Base-by-base conservation (phyloP, 1,284 basidiomycete genomes). In the Cryptococcus maquisensis region DNA sequence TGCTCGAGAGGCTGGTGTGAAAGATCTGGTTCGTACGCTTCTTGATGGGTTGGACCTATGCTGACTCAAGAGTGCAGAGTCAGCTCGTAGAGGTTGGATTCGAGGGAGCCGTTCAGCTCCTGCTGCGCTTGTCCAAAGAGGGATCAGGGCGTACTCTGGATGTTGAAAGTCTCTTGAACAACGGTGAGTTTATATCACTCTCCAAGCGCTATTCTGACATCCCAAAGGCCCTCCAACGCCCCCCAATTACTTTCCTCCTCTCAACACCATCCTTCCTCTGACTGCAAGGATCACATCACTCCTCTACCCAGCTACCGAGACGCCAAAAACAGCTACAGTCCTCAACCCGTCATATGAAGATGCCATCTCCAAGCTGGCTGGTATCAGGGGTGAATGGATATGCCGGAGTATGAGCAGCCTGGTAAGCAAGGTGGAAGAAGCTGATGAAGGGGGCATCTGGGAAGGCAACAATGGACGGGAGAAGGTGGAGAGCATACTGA, bases 61-160 rank as follows among this genome's bases (percentile, higher is more conserved):
- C 51, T 46, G 21, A 47, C n/a, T 2, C 10, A 42, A 5, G 20
- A n/a, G 20, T 7, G 1, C 52, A 72, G 67, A 68, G 62, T 16
- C 59, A 60, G n/a, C 49, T 75, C 8, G 62, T 77, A n/a, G 72
- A 74, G 39, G 56, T 68, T 16, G 71, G 69, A 3, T 68, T 68
- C 39, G 55, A 46, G 13, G 66, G 67, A 13, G 49, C 73, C 48
- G 63, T 61, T 1, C 60, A 67, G 24, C 58, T 75, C 7, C 65
- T 74, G 24, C 43, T 73, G 15, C 61, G 68, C 52, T 50, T 70
- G 9, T 57, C 66, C 9, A 59, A 56, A 45, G 69, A 71, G 5
- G 70, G 70, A 0, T 61, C 56, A 49, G 59, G 56, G 1, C 54
- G 61, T 36, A 48, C 52, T 3, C 51, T 64, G 21, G 67, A 73